Evolutionary conservation across 805 yeast genomes (phyloP).

Genomic region (Saccharomycopsis javanensis): DNA sequence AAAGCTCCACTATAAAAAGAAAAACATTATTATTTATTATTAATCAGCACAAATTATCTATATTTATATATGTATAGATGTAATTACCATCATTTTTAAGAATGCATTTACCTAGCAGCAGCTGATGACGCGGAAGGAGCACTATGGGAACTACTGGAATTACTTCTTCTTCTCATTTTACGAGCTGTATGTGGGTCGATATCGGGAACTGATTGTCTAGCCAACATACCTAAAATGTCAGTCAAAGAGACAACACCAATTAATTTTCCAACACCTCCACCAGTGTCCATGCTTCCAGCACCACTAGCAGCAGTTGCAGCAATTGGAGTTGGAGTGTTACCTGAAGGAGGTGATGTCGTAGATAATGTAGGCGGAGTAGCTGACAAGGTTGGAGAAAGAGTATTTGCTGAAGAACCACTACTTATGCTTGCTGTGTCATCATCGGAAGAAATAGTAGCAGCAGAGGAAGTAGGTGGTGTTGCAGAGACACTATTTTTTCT

Average conservation of each 20-base stretch:
- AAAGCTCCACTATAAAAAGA: no score
- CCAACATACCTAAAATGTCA: slow-evolving; percentile 75
- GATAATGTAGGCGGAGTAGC: not conserved
- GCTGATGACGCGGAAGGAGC: not conserved
- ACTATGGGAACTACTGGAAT: slow-evolving; percentile 13
- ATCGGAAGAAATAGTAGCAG: slow-evolving; percentile 17
- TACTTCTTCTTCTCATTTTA: slow-evolving; percentile 15
- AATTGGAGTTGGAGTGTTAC: not conserved
- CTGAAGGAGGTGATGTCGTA: not conserved
- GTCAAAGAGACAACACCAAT: slow-evolving; percentile 90
- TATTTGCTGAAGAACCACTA: not conserved
- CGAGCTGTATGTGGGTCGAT: slow-evolving; percentile 79
- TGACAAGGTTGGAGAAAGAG: slow-evolving; percentile 8
- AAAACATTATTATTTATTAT: no score
- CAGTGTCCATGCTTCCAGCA: slow-evolving; percentile 22
- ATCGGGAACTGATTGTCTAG: slow-evolving; percentile 34
- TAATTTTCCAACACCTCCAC: slow-evolving; percentile 65
- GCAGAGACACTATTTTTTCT: slow-evolving; percentile 22
- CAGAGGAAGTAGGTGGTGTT: slow-evolving; percentile 19
- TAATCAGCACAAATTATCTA: no score
- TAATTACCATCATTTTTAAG: not conserved
- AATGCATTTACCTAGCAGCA: not conserved
- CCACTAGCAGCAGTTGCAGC: not conserved
- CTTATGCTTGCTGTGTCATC: not conserved
- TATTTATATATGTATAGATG: not conserved